A percentile compares a stretch with the other conserved stretches of the same genome.
phyloP scores from a whole-genome alignment of 352 stramenopile genomes.

The Peronospora tabacina region DNA sequence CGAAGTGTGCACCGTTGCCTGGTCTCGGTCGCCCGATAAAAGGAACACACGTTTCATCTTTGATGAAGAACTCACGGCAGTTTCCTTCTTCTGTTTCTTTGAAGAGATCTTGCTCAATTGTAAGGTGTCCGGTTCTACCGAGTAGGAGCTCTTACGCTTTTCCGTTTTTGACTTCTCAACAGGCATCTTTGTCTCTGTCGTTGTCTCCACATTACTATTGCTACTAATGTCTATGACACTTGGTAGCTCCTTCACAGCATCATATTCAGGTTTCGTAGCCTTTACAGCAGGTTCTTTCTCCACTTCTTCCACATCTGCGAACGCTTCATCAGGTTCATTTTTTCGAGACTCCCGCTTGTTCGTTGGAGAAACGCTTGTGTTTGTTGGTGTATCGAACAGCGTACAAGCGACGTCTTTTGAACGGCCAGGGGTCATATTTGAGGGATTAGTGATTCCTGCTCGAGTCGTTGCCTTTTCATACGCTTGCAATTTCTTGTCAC shows the following conservation, averaged over 20 bases:
- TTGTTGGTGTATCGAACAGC: constrained; percentile 53
- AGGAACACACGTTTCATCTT: constrained; percentile 45
- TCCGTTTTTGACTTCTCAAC: constrained; percentile 20
- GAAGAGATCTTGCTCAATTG: constrained; percentile 12
- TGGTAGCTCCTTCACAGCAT: constrained; percentile 16
- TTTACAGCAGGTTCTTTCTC: constrained; percentile 21
- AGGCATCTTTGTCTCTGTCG: constrained; percentile 16
- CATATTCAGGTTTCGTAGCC: constrained; percentile 6
- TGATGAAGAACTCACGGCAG: constrained; percentile 6
- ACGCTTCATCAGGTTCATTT: constrained; percentile 12
- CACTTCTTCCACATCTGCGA: constrained; percentile 13
- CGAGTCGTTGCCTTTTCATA: constrained; percentile 12
- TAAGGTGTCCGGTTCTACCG: constrained; percentile 8
- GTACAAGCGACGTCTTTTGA: constrained; percentile 37
- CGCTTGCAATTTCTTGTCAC: constrained; percentile 20
- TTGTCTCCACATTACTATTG: constrained; percentile 20
- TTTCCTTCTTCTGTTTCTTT: constrained; percentile 33
- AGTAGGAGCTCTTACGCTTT: constrained; percentile 23
- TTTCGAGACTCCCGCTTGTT: constrained; percentile 19
- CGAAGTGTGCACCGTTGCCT: constrained; percentile 63
- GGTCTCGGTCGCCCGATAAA: constrained; percentile 65
- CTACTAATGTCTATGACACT: constrained; percentile 19
- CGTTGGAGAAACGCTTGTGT: constrained; percentile 12
- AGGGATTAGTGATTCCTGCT: constrained; percentile 7
- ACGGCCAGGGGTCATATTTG: constrained; percentile 8